Evolutionary conservation across 2,329 filamentous ascomycete genomes (phyloP), one percentile per base, ranked within the genome.

Genomic region (Alternaria brassicae): DNA sequence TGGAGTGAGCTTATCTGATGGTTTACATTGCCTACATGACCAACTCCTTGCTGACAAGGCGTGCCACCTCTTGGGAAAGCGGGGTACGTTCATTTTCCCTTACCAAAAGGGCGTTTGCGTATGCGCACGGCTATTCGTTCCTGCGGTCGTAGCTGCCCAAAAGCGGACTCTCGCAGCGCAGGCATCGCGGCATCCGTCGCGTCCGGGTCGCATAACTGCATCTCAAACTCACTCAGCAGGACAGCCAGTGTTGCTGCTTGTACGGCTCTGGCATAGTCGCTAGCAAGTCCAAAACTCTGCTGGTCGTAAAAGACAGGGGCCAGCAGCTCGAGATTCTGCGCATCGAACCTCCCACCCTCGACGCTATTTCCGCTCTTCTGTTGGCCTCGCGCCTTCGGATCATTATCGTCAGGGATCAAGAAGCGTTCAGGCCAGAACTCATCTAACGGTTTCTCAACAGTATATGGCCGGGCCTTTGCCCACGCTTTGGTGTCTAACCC

Each of bases 391-490:
- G 32, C 51, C 34, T 45, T 40, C 17, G 41, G 41, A 17, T 9
- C 37, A 32, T 37, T 21, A 4, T 57, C 62, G 2, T 63, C 59
- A 0, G 63, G 44, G 12, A 62, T 19, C 3, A 70, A 41, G 41
- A 75, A 76, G 0, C 72, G 63, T 49, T 72, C 72, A 8, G 70
- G 59, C 66, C 70, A 74, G 39, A 72, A 75, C 8, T 70, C 64
- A 10, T 69, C 60, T 8, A 76, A 60, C 8, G 71, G 69, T 30
- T 25, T 62, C 13, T 66, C 54, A 1, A 68, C 44, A 2, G 62
- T 59, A 23, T 42, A 53, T 4, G 68, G 63, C 30, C 67, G 66
- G 0, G 62, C 55, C 13, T 67, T 63, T 27, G 60, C 57, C 74
- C 73, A 77, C 2, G 62, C 50, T 27, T 66, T 40, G 1, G 57